Base-by-base conservation (phyloP, 306 rosid species). In the Quercus wislizeni region DNA sequence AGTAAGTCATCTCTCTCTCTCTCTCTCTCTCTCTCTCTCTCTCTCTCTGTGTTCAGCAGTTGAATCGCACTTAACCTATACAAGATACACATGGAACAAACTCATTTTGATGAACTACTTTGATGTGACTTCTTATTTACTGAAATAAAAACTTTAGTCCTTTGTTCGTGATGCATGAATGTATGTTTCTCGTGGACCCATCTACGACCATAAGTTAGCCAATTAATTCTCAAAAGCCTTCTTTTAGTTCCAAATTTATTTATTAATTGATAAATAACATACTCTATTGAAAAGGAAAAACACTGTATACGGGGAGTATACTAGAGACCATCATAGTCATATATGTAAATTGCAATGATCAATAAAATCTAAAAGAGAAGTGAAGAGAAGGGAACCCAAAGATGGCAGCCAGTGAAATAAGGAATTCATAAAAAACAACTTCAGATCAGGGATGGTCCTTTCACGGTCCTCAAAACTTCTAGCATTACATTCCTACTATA, bases 1-100 rank as follows among this genome's bases (percentile, higher is more conserved):
- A 86, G 85, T 79, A 18, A 63, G 57, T 62, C 31, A 21, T 4
- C 52, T 31, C 41, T 71, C 21, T 6, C 23, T 15, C 5, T 15
- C 19, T 31, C 43, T 35, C 41, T 4, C 51, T 35, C 41, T 4
- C 51, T 31, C 41, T 71, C 21, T 6, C 14, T 15, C 1, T 28
- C 0, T 23, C 23, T 23, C 23, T 23, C 23, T 23, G 23, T 31
- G 4, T 64, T 64, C 10, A 2, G 21, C 4, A 6, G 13, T 64
- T 64, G 43, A 20, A 31, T 15, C 10, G 30, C 70, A 28, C 65
- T 59, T 21, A 9, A 64, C 31, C 70, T 64, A 19, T 64, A 15
- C 41, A 5, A 30, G 13, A 17, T n/a, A 28, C 8, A 59, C 31
- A 23, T 4, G 31, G 67, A 59, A 59, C 31, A 59, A 23, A 23